Percentiles rank a stretch among this genome's conserved stretches.
Evolutionary conservation across 164 flowering plant species (phyloP).

Genomic region (Echeveria elegans): DNA sequence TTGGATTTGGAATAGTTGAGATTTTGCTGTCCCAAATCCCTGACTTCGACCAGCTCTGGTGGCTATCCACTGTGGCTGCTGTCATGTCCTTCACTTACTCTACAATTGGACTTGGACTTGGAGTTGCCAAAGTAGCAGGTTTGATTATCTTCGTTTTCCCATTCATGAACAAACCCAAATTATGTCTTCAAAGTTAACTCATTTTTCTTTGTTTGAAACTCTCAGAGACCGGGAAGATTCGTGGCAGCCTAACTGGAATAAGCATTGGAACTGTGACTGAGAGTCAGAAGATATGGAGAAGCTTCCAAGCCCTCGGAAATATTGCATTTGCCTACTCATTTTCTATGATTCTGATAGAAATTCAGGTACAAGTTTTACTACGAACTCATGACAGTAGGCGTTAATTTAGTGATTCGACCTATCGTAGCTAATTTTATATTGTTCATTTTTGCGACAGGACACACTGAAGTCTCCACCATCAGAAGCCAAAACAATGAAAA

Average conservation of each 20-base stretch:
- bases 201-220: neutral
- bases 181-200: neutral
- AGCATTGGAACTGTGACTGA: slow-evolving; percentile 48
- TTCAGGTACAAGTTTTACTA: slow-evolving; percentile 41
- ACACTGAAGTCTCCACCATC: slow-evolving; percentile 58
- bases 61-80: slow-evolving; percentile 40
- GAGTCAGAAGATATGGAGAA: slow-evolving; percentile 62
- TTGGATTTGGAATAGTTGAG: slow-evolving; percentile 33
- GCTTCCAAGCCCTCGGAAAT: slow-evolving; percentile 68
- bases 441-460: slow-evolving; percentile 29
- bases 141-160: neutral
- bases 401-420: no score
- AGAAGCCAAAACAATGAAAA: slow-evolving; percentile 58
- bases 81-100: slow-evolving; percentile 49
- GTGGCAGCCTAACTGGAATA: slow-evolving; percentile 59
- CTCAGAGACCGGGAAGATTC: slow-evolving; percentile 35
- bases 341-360: slow-evolving; percentile 64
- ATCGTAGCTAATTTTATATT: slow-evolving; percentile 7
- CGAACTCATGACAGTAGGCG: neutral
- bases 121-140: slow-evolving; percentile 37
- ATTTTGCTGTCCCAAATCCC: slow-evolving; percentile 41
- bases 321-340: slow-evolving; percentile 77
- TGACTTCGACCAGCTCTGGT: slow-evolving; percentile 37
- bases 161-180: neutral
- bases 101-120: slow-evolving; percentile 32